Evolutionary conservation across 371 early-diverging fungal genomes (phyloP).

Genomic region (Actinomortierella ambigua): DNA sequence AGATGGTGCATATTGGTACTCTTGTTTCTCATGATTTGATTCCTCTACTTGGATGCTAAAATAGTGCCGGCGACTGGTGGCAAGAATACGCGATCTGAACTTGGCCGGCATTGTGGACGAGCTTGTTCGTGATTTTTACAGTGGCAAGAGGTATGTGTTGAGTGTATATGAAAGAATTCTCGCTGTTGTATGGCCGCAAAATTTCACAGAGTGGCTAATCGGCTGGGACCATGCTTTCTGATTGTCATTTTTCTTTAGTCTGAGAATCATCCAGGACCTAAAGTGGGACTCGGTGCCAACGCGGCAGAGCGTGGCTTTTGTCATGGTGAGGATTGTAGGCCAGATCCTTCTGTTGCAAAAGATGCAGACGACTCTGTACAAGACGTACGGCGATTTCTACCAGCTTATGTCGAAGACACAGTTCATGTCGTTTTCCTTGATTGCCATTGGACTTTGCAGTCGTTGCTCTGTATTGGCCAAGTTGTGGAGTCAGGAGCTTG

Average conservation of each 20-base stretch:
- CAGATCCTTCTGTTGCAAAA: not conserved
- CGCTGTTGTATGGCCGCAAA: not conserved
- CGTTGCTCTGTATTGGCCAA: conserved; percentile 32
- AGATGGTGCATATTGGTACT: too few species aligned
- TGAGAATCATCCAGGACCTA: conserved; percentile 3
- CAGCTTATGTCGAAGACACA: conserved; percentile 43
- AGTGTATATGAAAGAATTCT: not conserved
- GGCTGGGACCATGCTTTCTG: not conserved
- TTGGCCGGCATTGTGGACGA: too few species aligned
- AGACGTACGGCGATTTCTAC: conserved; percentile 31
- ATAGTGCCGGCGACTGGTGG: conserved; percentile 24
- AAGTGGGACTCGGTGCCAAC: conserved; percentile 40
- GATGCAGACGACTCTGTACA: not conserved
- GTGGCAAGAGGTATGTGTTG: conserved; percentile 21
- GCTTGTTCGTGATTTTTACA: conserved; percentile 15
- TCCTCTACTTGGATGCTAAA: too few species aligned
- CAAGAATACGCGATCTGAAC: too few species aligned
- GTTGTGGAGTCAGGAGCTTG: conserved; percentile 32
- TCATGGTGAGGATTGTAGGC: conserved; percentile 20
- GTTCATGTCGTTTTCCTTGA: conserved; percentile 48
- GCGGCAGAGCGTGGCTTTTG: conserved; percentile 30
- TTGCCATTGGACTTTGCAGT: conserved; percentile 36
- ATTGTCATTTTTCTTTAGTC: not conserved
- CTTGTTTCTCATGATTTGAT: too few species aligned
- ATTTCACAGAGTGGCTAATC: not conserved